Conservation (phyloP, 2,329 filamentous ascomycete genomes). For the Hypoxylon sp. region DNA sequence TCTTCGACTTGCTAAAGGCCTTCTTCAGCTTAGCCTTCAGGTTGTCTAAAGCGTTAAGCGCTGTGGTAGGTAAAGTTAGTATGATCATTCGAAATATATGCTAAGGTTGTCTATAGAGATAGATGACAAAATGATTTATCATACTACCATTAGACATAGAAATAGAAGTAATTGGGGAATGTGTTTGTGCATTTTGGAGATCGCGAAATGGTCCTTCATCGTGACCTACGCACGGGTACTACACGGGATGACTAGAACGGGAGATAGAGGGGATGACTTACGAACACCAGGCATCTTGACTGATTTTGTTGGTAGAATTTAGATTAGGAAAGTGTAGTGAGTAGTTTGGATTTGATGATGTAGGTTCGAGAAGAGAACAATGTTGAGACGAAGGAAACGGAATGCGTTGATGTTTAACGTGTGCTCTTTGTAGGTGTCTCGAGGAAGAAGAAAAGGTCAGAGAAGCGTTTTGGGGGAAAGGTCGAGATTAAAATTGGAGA, state of each 20-base stretch:
- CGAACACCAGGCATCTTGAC: conserved; percentile 62
- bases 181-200: neutral
- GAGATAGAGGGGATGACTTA: conserved; percentile 48
- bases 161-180: neutral
- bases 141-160: neutral
- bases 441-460: conserved; percentile 26
- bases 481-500: conserved; percentile 43
- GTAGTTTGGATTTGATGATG: conserved; percentile 3
- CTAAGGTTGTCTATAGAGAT: conserved; percentile 5
- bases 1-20: conserved; percentile 39
- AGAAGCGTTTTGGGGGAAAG: conserved; percentile 31
- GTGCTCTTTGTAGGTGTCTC: conserved; percentile 15
- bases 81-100: neutral
- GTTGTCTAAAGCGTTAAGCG: conserved; percentile 61
- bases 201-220: conserved; percentile 4
- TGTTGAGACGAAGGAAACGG: conserved; percentile 2
- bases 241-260: conserved; percentile 1
- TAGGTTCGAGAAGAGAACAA: conserved; percentile 21
- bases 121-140: conserved; percentile 1
- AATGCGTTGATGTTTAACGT: conserved; percentile 11
- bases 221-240: neutral
- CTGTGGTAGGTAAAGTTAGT: conserved; percentile 47
- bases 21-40: conserved; percentile 60
- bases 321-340: conserved; percentile 1
- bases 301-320: conserved; percentile 31